Conservation (phyloP, 257 asterid genomes). For the Nicotiana paniculata region DNA sequence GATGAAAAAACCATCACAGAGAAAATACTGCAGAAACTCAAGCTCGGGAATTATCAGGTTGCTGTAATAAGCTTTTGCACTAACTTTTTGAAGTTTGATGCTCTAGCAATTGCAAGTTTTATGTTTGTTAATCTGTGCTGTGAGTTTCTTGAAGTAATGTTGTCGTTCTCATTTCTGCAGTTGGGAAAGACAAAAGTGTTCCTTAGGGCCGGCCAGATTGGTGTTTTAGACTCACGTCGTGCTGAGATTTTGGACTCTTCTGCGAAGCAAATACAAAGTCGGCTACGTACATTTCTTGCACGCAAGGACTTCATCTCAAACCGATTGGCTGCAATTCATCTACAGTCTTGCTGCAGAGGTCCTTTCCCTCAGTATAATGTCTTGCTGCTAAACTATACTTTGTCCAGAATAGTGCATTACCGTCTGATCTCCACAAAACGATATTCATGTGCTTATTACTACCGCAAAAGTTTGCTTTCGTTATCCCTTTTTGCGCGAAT, state of each 20-base stretch:
- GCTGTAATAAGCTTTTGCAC: conserved; percentile 17
- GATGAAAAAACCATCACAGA: conserved; percentile 82
- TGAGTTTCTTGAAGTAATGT: conserved; percentile 7
- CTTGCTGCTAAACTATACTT: not conserved
- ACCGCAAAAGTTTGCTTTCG: not conserved
- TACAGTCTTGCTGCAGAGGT: conserved; percentile 97
- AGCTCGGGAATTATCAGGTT: conserved; percentile 93
- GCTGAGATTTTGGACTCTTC: conserved; percentile 87
- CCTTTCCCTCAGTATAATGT: conserved; percentile 4
- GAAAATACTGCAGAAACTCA: conserved; percentile 74
- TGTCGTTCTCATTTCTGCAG: conserved; percentile 35
- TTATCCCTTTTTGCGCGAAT: not conserved
- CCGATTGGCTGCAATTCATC: conserved; percentile 59
- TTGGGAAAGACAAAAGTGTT: conserved; percentile 90
- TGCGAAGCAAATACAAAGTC: conserved; percentile 75
- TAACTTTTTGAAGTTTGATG: not conserved
- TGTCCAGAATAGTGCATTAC: not conserved
- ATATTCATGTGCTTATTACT: not conserved
- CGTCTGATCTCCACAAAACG: not conserved
- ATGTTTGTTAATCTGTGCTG: conserved; percentile 2
- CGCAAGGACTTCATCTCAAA: conserved; percentile 51
- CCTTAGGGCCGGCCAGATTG: conserved; percentile 98
- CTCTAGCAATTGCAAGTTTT: not conserved
- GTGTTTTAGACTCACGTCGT: conserved; percentile 75
- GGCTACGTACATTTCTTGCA: conserved; percentile 60